Base-by-base conservation (phyloP, 371 early-diverging fungal genomes). In the Mucor circinelloides region DNA sequence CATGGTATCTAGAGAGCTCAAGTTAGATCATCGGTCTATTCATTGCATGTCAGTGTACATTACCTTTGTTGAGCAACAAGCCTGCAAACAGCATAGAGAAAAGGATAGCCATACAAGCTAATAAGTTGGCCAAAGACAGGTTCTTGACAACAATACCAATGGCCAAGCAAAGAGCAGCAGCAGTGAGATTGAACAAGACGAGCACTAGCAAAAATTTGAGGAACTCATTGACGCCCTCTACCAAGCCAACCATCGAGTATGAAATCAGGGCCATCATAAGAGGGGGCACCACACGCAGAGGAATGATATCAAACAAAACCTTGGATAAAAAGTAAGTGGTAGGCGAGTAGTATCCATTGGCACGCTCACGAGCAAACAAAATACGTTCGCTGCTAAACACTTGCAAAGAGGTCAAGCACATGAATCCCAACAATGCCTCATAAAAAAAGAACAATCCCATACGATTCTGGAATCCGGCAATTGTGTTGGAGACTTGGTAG, bases 61-160 rank as follows among this genome's bases (percentile, higher is more conserved):
- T 30, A 55, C 55, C 55, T 77, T 92, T 92, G 82, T 95, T 96
- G 60, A 97, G 78, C 58, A 97, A 80, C 6, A 95, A 83, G 6
- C 96, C 96, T 7, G 94, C 93, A 83, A 96, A 95, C 38, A 96
- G 72, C 91, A 97, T 94, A 36, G 91, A 89, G 73, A 96, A 95
- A 28, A 97, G 82, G 79, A 96, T 92, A 27, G 90, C 81, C 66
- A 97, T 85, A 23, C 89, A 88, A 19, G 88, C 87, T 44, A 94
- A 73, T 42, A 97, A 76, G 65, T 90, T 93, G 5, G 95, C 92
- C 50, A 95, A 89, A 0, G 93, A 91, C 1, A 92, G 70, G 64
- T 94, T 92, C 64, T 83, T 82, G 34, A 94, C 85, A 0, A 91
- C 79, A 23, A 92, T 82, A 31, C 91, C 94, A 63, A 95, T 87